Conservation (phyloP, 2,329 filamentous ascomycete species). For the Daldinia sp. region DNA sequence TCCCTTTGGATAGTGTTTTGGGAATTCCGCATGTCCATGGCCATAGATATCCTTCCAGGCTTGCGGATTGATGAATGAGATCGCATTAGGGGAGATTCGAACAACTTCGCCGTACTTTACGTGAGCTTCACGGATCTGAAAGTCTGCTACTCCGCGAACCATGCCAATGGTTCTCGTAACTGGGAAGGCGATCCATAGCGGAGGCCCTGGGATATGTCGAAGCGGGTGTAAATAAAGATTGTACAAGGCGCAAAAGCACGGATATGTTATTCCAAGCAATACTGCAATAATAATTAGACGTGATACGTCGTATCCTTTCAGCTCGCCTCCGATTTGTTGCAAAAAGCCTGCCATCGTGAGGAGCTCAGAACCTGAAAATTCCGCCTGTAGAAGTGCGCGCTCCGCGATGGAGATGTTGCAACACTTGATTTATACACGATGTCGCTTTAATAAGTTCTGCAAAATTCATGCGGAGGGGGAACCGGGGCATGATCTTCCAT, state of each 20-base stretch:
- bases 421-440: background rate
- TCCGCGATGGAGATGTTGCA: background rate
- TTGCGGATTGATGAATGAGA: constrained; percentile 50
- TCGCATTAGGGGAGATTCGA: constrained; percentile 49
- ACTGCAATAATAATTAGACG: constrained; percentile 1
- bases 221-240: constrained; percentile 47
- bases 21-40: constrained; percentile 42
- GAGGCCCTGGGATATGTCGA: constrained; percentile 40
- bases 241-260: constrained; percentile 31
- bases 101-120: constrained; percentile 47
- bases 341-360: constrained; percentile 25
- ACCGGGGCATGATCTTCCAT: too few relatives aligned
- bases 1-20: constrained; percentile 41
- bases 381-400: background rate
- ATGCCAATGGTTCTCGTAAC: constrained; percentile 31
- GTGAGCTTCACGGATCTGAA: constrained; percentile 37
- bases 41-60: constrained; percentile 54
- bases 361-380: background rate
- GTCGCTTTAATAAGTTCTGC: background rate
- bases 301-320: constrained; percentile 1
- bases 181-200: constrained; percentile 41
- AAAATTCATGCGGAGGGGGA: too few relatives aligned
- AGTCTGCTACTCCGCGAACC: constrained; percentile 33
- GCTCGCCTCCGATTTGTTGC: constrained; percentile 16
- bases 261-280: constrained; percentile 22